A percentile compares a stretch with the other conserved stretches of the same genome.
These are phyloP conservation scores for Trichosporon sp. DNA, from an alignment of 1,284 basidiomycete genomes.

Conservation along the genomic window DNA sequence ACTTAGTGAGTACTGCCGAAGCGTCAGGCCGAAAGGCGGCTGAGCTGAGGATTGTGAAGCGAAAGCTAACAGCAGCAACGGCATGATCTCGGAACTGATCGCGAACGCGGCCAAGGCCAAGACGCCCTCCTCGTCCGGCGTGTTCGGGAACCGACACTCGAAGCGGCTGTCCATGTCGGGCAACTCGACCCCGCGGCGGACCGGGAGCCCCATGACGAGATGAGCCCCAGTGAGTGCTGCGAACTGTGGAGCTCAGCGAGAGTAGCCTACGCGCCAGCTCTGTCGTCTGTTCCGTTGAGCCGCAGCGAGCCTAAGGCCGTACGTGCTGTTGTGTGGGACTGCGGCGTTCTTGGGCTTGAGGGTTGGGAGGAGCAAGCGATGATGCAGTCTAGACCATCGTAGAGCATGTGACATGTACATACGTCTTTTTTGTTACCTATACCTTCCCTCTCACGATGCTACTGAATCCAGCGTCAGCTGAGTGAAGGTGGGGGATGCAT, in stretches of 20 bases:
- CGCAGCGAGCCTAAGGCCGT: too few relatives aligned
- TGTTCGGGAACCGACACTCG: conserved; percentile 46
- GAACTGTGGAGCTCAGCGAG: too few relatives aligned
- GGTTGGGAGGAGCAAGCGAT: background rate
- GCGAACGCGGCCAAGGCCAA: conserved; percentile 55
- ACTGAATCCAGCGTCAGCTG: too few relatives aligned
- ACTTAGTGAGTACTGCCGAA: conserved; percentile 47
- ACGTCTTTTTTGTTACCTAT: too few relatives aligned
- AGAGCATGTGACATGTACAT: background rate
- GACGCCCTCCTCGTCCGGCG: conserved; percentile 37
- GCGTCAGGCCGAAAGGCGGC: too few relatives aligned
- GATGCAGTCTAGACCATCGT: background rate
- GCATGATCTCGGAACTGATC: conserved; percentile 57
- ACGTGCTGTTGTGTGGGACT: too few relatives aligned
- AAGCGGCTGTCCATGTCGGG: conserved; percentile 28
- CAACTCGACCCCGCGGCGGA: conserved; percentile 27
- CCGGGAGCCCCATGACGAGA: conserved; percentile 14
- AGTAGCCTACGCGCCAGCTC: too few relatives aligned
- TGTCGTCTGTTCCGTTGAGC: too few relatives aligned
- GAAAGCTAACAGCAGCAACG: conserved; percentile 50
- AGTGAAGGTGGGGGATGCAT: too few relatives aligned
- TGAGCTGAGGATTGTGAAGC: background rate
- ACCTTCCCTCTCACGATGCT: too few relatives aligned
- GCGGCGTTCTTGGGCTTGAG: too few relatives aligned
- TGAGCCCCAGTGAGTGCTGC: background rate